A percentile compares a stretch with the other conserved stretches of the same genome.
Conservation (phyloP, 805 yeast species). For the Peterozyma toletana region DNA sequence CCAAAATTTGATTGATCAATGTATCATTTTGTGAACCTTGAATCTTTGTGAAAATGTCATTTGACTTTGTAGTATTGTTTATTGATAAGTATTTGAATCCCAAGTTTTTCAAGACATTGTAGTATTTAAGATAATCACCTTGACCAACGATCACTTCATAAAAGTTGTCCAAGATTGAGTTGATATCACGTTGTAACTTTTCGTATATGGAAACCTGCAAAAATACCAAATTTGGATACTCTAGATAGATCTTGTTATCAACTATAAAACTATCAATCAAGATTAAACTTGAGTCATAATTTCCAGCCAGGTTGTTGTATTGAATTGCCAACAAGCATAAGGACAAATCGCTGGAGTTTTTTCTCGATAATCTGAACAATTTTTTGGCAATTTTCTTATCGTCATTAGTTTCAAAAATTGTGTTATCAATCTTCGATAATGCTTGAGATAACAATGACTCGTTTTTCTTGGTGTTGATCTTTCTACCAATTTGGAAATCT, state of each 20-base stretch:
- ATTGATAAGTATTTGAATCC: constrained; percentile 30
- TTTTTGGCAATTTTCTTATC: constrained; percentile 17
- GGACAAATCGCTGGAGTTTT: constrained; percentile 21
- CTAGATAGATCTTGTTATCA: constrained; percentile 6
- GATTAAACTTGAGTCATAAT: constrained; percentile 24
- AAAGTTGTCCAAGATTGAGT: constrained; percentile 19
- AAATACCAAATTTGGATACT: constrained; percentile 42
- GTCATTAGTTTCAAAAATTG: constrained; percentile 4
- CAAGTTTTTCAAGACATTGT: constrained; percentile 22
- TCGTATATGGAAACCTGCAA: constrained; percentile 44
- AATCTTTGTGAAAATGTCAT: constrained; percentile 19
- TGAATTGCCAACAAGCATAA: constrained; percentile 27
- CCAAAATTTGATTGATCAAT: constrained; percentile 15
- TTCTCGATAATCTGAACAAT: constrained; percentile 25
- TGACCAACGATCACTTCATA: not conserved
- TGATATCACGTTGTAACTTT: constrained; percentile 27
- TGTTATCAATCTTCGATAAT: constrained; percentile 5
- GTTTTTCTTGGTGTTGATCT: constrained; percentile 12
- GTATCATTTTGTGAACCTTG: constrained; percentile 10
- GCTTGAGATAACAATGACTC: constrained; percentile 20
- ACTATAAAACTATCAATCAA: constrained; percentile 26
- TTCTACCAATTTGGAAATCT: constrained; percentile 30
- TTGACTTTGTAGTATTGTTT: constrained; percentile 21
- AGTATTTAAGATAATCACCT: constrained; percentile 8
- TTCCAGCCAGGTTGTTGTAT: constrained; percentile 20